Evolutionary conservation across 78 protist species (phyloP).

Genomic region (Salpingoeca rosetta): DNA sequence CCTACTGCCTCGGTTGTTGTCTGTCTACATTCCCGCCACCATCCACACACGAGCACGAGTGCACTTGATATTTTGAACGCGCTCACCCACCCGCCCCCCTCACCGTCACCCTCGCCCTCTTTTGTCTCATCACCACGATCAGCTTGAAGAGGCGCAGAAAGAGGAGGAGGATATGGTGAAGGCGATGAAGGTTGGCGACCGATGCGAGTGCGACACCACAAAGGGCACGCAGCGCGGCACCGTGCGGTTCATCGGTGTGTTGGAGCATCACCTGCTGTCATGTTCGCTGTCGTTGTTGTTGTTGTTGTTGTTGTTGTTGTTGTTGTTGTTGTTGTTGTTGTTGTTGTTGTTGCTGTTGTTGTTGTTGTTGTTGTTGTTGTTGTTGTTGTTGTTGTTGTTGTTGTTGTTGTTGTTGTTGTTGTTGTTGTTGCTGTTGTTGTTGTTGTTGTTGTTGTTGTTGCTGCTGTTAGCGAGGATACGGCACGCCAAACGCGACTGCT

Average conservation of each 20-base stretch:
- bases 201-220: background rate
- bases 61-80: too few species aligned
- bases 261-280: background rate
- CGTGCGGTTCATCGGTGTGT: slow-evolving; percentile 35
- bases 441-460: too few species aligned
- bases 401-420: background rate
- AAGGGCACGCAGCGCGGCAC: slow-evolving; percentile 14
- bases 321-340: background rate
- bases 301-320: too few species aligned
- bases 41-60: too few species aligned
- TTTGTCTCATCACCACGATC: too few species aligned
- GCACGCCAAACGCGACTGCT: too few species aligned
- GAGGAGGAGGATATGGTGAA: background rate
- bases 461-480: too few species aligned
- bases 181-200: background rate
- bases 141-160: background rate
- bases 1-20: too few species aligned
- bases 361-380: background rate
- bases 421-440: too few species aligned
- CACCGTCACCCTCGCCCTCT: too few species aligned
- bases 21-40: too few species aligned
- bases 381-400: background rate
- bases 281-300: background rate
- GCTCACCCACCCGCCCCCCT: too few species aligned
- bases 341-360: background rate